These are phyloP conservation scores for Clavispora carvajalis DNA, from an alignment of 805 yeast genomes.

Conservation along the genomic window DNA sequence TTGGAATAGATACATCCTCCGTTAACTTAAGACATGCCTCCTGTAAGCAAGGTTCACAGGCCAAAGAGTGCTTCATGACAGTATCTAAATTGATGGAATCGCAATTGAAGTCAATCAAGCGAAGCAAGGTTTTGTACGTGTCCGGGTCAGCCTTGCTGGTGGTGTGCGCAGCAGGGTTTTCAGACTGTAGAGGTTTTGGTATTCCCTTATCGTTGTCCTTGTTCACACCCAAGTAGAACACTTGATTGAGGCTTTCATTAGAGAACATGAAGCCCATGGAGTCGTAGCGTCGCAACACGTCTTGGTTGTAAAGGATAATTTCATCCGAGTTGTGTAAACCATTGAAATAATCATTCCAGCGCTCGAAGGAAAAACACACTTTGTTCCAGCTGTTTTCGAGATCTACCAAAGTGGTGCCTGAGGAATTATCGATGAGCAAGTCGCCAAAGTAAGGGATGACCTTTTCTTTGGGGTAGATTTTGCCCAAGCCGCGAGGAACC, in stretches of 20 bases:
- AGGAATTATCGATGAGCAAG: conserved; percentile 47
- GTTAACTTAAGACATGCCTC: conserved; percentile 28
- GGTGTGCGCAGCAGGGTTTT: not conserved
- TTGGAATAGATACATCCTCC: not conserved
- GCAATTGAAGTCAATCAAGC: conserved; percentile 39
- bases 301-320: conserved; percentile 35
- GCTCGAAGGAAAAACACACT: conserved; percentile 64
- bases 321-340: conserved; percentile 42
- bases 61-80: conserved; percentile 60
- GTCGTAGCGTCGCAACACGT: conserved; percentile 35
- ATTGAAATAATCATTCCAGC: conserved; percentile 74
- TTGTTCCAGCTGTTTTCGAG: conserved; percentile 63
- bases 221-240: conserved; percentile 36
- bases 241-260: conserved; percentile 40
- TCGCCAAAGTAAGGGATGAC: conserved; percentile 93
- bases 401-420: conserved; percentile 38
- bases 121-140: conserved; percentile 31
- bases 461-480: conserved; percentile 63
- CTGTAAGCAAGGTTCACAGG: conserved; percentile 55
- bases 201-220: conserved; percentile 23
- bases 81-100: conserved; percentile 45
- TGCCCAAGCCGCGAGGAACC: conserved; percentile 86
- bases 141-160: not conserved
- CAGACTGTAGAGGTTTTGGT: conserved; percentile 11
- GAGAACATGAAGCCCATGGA: conserved; percentile 39